Base-by-base conservation (phyloP, 2,329 filamentous ascomycete species). In the Trichophyton mentagrophytes region DNA sequence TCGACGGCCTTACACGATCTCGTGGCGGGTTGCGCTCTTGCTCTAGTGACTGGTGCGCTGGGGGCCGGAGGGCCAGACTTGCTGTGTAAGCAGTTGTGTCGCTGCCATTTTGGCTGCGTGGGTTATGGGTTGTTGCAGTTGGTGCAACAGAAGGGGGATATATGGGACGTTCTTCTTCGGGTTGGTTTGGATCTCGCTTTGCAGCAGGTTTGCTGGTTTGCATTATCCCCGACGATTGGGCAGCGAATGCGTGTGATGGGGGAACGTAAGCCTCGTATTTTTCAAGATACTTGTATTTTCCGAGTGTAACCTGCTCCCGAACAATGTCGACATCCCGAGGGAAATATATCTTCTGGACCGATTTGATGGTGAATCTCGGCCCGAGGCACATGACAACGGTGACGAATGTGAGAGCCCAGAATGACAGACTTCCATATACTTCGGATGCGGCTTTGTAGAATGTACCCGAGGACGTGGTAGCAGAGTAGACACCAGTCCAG, bases 311-410 rank as follows among this genome's bases (percentile, higher is more conserved):
- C 77, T 97, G 90, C 74, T 99, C 93, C 56, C 93, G 89, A 69
- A 99, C 85, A 65, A 99, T 95, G 72, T 99, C 93, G 62, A 96
- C 86, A 69, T 99, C 93, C 66, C 87, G 86, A 3, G 93, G 93
- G 73, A 87, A 89, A 76, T 90, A 97, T 60, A 96, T 88, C 76
- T 99, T 99, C 73, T 97, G 93, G 57, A 93, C 76, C 36, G 86
- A 80, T 76, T 99, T 99, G 77, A 88, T 80, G 56, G 84, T 82
- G 72, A 97, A 96, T 27, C 93, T 86, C 9, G 93, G 93, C 62
- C 95, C 84, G 58, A 99, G 77, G 73, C 89, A 92, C 61, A 95
- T 82, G 65, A 90, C 81, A 0, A 90, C 84, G 1, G 89, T 90
- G 61, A 96, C 77, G 57, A 93, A 78, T 60, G 89, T 84, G 56